These are phyloP conservation scores for Elymus sibiricus DNA, from an alignment of 176 grass and related monocot species.

Conservation along the genomic window DNA sequence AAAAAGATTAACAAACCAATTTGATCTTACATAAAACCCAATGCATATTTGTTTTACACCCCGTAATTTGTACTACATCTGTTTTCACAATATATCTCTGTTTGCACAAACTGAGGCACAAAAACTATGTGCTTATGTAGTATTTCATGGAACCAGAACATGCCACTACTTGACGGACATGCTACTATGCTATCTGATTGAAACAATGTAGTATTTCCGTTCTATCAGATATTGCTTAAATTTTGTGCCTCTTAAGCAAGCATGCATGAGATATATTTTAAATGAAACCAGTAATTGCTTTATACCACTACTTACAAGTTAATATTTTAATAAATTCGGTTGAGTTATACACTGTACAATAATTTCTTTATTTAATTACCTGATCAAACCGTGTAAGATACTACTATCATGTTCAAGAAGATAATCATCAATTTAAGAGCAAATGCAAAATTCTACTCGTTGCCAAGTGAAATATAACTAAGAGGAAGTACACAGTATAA, in stretches of 20 bases:
- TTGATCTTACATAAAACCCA: no score
- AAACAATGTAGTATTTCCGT: neutral
- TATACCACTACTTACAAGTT: neutral
- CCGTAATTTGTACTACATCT: neutral
- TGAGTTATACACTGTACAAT: neutral
- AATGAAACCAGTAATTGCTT: neutral
- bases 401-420: neutral
- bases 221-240: neutral
- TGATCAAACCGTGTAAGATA: neutral
- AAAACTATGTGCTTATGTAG: neutral
- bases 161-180: neutral
- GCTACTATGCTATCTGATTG: neutral
- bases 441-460: neutral
- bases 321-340: neutral
- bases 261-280: neutral
- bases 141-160: neutral
- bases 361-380: neutral
- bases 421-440: neutral
- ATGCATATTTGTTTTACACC: neutral
- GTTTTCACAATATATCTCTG: neutral
- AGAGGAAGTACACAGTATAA: neutral
- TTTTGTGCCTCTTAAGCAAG: neutral
- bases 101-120: neutral
- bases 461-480: neutral
- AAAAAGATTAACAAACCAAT: neutral